phyloP scores from a whole-genome alignment of 441 rosid genomes.

The Codiaeum variegatum region DNA sequence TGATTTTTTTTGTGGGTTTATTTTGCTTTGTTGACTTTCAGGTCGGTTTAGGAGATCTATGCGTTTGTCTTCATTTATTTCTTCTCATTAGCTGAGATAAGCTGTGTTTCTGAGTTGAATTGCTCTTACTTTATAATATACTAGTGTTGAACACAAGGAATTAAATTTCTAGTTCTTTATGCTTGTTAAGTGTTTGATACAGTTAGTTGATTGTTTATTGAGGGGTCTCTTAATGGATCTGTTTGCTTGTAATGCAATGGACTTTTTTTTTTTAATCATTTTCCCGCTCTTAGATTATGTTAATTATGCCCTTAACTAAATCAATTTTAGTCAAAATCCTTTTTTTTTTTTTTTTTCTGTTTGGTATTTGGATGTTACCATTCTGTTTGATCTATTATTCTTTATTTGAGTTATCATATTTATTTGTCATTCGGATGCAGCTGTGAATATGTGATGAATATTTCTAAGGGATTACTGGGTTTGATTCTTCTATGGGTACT shows the following conservation, averaged over 20 bases:
- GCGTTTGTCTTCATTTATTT: background rate
- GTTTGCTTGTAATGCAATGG: background rate
- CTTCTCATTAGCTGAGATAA: background rate
- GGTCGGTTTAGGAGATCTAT: background rate
- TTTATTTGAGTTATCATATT: background rate
- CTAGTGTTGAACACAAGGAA: background rate
- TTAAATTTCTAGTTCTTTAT: background rate
- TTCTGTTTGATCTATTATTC: background rate
- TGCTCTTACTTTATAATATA: background rate
- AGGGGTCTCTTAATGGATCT: conserved; percentile 17
- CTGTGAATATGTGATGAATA: background rate
- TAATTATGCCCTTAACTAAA: background rate
- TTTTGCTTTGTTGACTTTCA: background rate
- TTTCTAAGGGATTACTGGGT: background rate
- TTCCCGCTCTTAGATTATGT: background rate
- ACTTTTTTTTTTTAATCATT: background rate
- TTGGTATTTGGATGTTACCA: background rate
- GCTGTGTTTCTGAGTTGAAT: background rate
- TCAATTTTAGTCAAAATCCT: background rate
- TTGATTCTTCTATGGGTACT: background rate
- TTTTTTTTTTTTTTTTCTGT: background rate
- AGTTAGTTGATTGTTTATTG: background rate
- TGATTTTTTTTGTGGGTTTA: background rate
- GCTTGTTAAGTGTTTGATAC: background rate
- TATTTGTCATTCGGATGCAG: background rate